phyloP scores from a whole-genome alignment of 306 rosid genomes.

The Malus asiatica region DNA sequence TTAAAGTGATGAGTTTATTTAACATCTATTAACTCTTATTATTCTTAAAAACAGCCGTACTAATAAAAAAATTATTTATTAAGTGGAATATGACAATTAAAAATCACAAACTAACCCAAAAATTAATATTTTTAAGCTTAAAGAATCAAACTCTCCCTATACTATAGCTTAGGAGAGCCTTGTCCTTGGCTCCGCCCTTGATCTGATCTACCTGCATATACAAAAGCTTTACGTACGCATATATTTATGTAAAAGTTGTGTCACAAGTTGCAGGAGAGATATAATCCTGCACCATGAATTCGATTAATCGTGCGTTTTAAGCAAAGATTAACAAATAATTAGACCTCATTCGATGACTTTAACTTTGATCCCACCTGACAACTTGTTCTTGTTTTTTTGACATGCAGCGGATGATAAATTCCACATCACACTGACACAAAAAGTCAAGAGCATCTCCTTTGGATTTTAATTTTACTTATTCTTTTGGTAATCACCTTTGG shows the following conservation, averaged over 20 bases:
- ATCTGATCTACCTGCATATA: not conserved
- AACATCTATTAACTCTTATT: no score
- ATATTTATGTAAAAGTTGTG: conserved; percentile 5
- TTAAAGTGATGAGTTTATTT: no score
- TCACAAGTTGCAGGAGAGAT: conserved; percentile 10
- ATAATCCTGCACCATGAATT: not conserved
- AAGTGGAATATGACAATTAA: no score
- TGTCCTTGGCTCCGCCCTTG: no score
- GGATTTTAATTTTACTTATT: not conserved
- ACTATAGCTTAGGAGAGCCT: no score
- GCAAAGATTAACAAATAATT: not conserved
- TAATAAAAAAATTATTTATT: no score
- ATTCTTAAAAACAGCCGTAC: no score
- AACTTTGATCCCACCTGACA: not conserved
- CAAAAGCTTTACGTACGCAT: not conserved
- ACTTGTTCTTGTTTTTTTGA: not conserved
- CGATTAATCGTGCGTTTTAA: not conserved
- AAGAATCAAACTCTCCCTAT: no score
- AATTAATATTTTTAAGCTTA: no score
- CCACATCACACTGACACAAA: not conserved
- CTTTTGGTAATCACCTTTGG: not conserved
- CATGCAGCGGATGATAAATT: not conserved
- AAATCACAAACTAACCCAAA: no score
- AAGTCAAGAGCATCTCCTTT: not conserved
- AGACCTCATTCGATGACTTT: not conserved